Evolutionary conservation across 768 basidiomycete genomes (phyloP).

Genomic region (Brasilioporus rufonigricans): DNA sequence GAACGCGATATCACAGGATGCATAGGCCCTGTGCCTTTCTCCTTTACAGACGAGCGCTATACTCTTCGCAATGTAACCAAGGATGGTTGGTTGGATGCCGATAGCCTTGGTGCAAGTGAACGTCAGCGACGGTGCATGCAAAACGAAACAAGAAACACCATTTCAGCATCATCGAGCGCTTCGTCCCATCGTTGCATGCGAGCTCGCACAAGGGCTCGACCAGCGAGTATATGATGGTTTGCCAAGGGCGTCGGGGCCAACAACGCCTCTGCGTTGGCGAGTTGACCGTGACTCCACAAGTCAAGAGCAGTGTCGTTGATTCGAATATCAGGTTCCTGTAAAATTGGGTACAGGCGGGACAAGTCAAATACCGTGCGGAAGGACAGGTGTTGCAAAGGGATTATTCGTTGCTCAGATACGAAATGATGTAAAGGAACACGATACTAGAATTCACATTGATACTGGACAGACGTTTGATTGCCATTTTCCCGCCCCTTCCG

Average conservation of each 20-base stretch:
- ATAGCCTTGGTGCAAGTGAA: neutral
- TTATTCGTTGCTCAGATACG: neutral
- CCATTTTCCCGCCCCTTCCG: too few relatives aligned
- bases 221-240: neutral
- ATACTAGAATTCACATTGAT: neutral
- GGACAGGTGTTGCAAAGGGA: too few relatives aligned
- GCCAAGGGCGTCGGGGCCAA: neutral
- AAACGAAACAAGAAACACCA: neutral
- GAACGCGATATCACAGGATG: slow-evolving; percentile 1
- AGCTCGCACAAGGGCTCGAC: neutral
- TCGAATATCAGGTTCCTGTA: neutral
- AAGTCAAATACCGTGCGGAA: neutral
- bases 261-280: neutral
- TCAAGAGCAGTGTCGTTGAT: neutral
- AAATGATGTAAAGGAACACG: neutral
- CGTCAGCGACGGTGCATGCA: neutral
- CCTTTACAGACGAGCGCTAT: neutral
- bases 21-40: neutral
- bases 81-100: neutral
- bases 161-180: neutral
- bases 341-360: neutral
- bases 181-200: neutral
- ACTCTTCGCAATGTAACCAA: neutral
- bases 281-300: neutral
- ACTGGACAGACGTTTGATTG: too few relatives aligned